A percentile compares a stretch with the other conserved stretches of the same genome.
Evolutionary conservation across 768 basidiomycete species (phyloP).

Genomic region (Chalciporus sphaerocephalus): DNA sequence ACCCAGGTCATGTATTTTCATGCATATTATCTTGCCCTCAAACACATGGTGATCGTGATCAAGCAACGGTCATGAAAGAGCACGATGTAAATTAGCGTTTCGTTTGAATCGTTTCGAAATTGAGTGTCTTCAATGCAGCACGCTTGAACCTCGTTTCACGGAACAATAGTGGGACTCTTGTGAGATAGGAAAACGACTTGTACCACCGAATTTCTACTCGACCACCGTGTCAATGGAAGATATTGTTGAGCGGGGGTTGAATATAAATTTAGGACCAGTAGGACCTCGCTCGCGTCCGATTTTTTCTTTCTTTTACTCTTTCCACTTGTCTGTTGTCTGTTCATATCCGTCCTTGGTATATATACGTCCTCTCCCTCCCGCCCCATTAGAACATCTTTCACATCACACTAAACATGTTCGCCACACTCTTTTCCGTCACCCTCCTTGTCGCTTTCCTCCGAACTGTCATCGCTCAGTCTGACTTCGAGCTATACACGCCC

Average conservation of each 20-base stretch:
- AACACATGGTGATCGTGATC: neutral
- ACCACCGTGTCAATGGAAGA: no score
- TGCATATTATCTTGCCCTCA: no score
- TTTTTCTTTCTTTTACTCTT: neutral
- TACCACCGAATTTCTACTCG: no score
- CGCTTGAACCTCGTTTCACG: no score
- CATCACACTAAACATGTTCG: conserved; percentile 53
- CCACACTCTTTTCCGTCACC: conserved; percentile 71
- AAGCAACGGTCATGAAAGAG: neutral
- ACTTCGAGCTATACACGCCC: conserved; percentile 51
- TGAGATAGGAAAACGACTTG: no score
- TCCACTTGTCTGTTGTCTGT: neutral
- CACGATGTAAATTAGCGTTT: conserved; percentile 4
- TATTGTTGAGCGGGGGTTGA: conserved; percentile 23
- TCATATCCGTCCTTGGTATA: conserved; percentile 19
- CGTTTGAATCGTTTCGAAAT: no score
- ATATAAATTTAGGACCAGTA: conserved; percentile 7
- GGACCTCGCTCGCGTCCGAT: neutral
- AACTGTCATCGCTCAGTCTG: conserved; percentile 44
- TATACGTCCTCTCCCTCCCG: conserved; percentile 1
- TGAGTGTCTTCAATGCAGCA: no score
- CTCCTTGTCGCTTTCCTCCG: conserved; percentile 57
- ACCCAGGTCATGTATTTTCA: no score
- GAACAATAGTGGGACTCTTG: neutral
- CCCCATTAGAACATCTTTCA: neutral